Evolutionary conservation across 1,284 basidiomycete species (phyloP), one percentile per base, ranked within the genome.

Genomic region (Phellinidium pouzarii): DNA sequence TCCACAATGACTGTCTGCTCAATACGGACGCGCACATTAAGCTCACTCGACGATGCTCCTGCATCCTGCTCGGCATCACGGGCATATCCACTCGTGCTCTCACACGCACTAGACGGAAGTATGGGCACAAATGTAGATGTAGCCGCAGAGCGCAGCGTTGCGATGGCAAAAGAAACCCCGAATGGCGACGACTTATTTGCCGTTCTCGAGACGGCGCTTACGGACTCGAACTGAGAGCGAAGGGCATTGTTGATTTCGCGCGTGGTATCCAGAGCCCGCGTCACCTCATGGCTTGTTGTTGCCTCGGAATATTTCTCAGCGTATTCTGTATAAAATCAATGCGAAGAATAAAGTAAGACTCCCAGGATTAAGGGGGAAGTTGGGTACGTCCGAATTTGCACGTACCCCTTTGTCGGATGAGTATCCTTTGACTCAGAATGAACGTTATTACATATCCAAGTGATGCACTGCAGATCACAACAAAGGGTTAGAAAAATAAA

Each of bases 371-470:
- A n/a, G n/a, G n/a, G 34, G 19, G 22, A 22, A 48, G 34, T 19
- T 27, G 5, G n/a, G 26, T 14, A 7, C 22, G 23, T 17, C 19
- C 37, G 3, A 3, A 17, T 40, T 11, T 17, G 14, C n/a, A 44
- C 64, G 45, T 58, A 67, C 68, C 65, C 23, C 64, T 65, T 31
- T 67, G 61, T 44, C 67, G 64, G 46, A 69, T 64, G 44, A 71
- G 62, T 51, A 71, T 64, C 22, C 64, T 60, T 52, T 70, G 68
- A 50, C 61, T 65, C 68, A 71, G 66, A 42, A 70, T 69, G 65
- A 68, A 71, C 3, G 65, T 66, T 17, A 66, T 36, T 2, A 65
- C 59, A 47, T 68, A 69, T 44, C 63, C 67, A 5, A 69, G 56
- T n/a, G 63, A 61, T 11, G 66, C 64, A 4, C 67, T 67, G 46